Evolutionary conservation across 2,329 filamentous ascomycete species (phyloP).

Genomic region (Parastagonospora avenae): DNA sequence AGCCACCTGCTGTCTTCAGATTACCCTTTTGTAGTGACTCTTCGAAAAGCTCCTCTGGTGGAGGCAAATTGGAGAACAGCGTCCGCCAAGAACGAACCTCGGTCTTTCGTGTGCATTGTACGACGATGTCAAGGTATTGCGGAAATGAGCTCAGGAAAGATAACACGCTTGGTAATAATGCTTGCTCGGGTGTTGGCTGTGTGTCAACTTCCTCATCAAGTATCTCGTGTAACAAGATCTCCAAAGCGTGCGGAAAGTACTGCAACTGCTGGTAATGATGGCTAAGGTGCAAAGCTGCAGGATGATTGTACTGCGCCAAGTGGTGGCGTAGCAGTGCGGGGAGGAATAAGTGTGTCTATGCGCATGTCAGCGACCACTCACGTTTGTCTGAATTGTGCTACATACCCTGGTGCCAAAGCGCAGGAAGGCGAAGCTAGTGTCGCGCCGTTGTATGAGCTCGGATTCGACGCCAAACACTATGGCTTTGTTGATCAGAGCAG

Average conservation of each 20-base stretch:
- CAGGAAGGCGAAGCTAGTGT: slow-evolving; percentile 88
- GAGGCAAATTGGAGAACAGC: slow-evolving; percentile 87
- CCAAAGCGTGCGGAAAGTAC: slow-evolving; percentile 91
- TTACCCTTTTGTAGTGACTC: slow-evolving; percentile 83
- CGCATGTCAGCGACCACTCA: slow-evolving; percentile 22
- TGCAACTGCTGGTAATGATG: slow-evolving; percentile 84
- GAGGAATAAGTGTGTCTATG: slow-evolving; percentile 89
- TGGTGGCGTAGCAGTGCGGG: slow-evolving; percentile 85
- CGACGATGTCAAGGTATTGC: slow-evolving; percentile 90
- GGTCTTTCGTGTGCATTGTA: slow-evolving; percentile 96
- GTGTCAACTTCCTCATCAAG: slow-evolving; percentile 91
- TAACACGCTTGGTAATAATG: slow-evolving; percentile 58
- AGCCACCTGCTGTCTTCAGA: slow-evolving; percentile 93
- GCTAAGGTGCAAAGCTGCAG: slow-evolving; percentile 79
- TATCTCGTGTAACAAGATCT: slow-evolving; percentile 89
- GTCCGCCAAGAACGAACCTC: slow-evolving; percentile 95
- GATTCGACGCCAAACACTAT: slow-evolving; percentile 90
- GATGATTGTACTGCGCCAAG: slow-evolving; percentile 74
- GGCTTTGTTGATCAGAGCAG: slow-evolving; percentile 84
- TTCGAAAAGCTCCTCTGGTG: slow-evolving; percentile 90
- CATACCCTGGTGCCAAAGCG: slow-evolving; percentile 85
- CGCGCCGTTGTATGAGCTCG: slow-evolving; percentile 89
- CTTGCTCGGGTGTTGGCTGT: slow-evolving; percentile 53
- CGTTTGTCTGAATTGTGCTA: slow-evolving; percentile 4
- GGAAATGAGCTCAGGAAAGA: slow-evolving; percentile 63